Evolutionary conservation across 805 yeast genomes (phyloP).

Genomic region (Kluyveromyces aestuarii): DNA sequence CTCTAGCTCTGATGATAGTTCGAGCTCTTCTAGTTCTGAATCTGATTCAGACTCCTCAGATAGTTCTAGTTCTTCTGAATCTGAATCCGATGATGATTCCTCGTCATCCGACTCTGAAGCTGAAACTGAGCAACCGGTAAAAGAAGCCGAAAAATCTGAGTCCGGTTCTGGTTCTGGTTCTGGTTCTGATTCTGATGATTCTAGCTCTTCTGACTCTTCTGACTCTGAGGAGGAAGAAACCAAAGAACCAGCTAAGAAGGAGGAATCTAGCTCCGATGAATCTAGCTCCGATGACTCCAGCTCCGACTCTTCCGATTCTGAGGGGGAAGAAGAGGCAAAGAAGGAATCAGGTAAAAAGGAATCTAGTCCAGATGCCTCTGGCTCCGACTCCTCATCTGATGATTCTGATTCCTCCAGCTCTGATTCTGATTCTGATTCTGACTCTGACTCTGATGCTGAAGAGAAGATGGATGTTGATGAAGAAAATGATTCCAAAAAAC

Average conservation of each 20-base stretch:
- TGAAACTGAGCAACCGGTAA: conserved; percentile 28
- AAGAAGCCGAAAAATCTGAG: conserved; percentile 31
- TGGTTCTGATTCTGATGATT: conserved; percentile 36
- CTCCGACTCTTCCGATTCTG: conserved; percentile 11
- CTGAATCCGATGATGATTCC: conserved; percentile 12
- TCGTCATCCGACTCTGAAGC: conserved; percentile 19
- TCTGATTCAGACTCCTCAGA: conserved; percentile 8
- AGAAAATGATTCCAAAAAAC: conserved; percentile 25
- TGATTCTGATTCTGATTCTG: conserved; percentile 13
- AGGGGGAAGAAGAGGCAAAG: conserved; percentile 6
- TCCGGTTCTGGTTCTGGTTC: conserved; percentile 35
- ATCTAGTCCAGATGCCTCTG: conserved; percentile 16
- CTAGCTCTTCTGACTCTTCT: conserved; percentile 16
- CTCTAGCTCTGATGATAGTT: conserved; percentile 9
- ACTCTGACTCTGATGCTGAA: conserved; percentile 22
- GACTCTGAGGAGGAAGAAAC: conserved; percentile 13
- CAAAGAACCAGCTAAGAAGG: conserved; percentile 13
- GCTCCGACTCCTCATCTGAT: conserved; percentile 5
- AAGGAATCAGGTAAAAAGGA: conserved; percentile 5
- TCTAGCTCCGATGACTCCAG: conserved; percentile 7
- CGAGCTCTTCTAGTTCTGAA: conserved; percentile 2
- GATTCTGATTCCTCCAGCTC: conserved; percentile 3
- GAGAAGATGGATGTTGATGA: conserved; percentile 5
- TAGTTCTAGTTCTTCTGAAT: conserved; percentile 5
- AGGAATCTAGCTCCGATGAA: conserved; percentile 14